phyloP scores from a whole-genome alignment of 441 rosid species.

The Euphorbia neoarborescens region DNA sequence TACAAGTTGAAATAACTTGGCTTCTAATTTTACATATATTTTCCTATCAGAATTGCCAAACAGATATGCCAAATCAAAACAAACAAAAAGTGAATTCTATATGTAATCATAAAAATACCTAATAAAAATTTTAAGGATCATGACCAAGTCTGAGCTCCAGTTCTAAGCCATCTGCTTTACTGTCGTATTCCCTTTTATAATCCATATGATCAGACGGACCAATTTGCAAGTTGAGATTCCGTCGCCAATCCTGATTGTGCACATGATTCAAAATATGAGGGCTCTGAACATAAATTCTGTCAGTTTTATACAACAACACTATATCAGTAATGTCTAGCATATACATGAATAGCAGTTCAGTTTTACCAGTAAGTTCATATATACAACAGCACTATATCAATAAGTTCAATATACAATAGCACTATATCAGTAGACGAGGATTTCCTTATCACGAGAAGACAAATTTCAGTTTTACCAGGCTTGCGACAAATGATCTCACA shows the following conservation, averaged over 20 bases:
- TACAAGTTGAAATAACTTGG: too few relatives aligned
- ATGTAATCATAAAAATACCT: conserved; percentile 6
- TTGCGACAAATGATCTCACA: too few relatives aligned
- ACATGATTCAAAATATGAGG: conserved; percentile 25
- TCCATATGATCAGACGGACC: conserved; percentile 24
- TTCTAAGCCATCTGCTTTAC: conserved; percentile 44
- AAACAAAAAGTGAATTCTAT: not conserved
- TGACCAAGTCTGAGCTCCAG: conserved; percentile 81
- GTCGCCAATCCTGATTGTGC: conserved; percentile 31
- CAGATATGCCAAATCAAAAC: conserved; percentile 4
- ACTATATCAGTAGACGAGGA: too few relatives aligned
- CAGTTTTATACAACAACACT: too few relatives aligned
- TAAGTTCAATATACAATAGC: too few relatives aligned
- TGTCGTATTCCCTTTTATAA: conserved; percentile 19
- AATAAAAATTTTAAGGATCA: conserved; percentile 12
- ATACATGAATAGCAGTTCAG: too few relatives aligned
- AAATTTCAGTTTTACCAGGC: too few relatives aligned
- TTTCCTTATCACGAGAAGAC: too few relatives aligned
- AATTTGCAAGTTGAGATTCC: conserved; percentile 41
- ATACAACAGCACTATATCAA: too few relatives aligned
- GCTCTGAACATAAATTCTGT: conserved; percentile 20
- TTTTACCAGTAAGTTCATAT: too few relatives aligned
- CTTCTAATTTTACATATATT: too few relatives aligned
- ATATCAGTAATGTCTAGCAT: too few relatives aligned
- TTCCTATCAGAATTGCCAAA: conserved; percentile 11